phyloP scores from a whole-genome alignment of 2,329 filamentous ascomycete species.

The Colletotrichum cuscutae region DNA sequence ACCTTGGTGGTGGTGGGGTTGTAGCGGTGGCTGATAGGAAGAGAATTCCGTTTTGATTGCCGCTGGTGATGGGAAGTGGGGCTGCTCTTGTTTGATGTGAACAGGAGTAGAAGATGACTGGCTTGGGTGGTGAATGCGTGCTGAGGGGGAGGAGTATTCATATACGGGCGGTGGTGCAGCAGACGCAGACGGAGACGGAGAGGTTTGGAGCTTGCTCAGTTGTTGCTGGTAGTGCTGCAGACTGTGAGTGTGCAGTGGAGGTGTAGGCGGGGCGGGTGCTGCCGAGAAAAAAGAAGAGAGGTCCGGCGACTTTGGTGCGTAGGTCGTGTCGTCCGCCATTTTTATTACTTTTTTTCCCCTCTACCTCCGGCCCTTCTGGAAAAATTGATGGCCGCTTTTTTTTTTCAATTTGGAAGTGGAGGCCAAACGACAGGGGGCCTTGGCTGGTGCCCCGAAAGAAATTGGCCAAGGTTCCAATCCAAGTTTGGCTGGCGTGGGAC shows the following conservation, averaged over 20 bases:
- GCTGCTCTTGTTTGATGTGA: constrained; percentile 35
- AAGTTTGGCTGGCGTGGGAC: constrained; percentile 16
- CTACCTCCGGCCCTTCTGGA: constrained; percentile 13
- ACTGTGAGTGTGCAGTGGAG: constrained; percentile 40
- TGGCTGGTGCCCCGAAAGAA: not conserved
- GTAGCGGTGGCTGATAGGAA: constrained; percentile 33
- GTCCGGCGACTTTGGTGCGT: constrained; percentile 69
- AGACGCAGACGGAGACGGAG: not conserved
- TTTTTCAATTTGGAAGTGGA: constrained; percentile 16
- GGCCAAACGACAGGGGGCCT: constrained; percentile 21
- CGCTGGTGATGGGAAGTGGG: constrained; percentile 36
- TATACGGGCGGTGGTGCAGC: constrained; percentile 31
- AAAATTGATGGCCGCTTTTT: constrained; percentile 28
- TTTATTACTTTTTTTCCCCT: constrained; percentile 20
- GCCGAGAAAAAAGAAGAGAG: constrained; percentile 65
- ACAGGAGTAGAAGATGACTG: constrained; percentile 34
- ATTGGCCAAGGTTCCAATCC: not conserved
- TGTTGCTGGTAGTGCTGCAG: constrained; percentile 39
- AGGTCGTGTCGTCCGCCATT: constrained; percentile 62
- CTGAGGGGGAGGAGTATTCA: constrained; percentile 33
- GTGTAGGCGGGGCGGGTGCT: constrained; percentile 41
- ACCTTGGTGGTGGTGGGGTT: constrained; percentile 43
- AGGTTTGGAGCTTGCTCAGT: constrained; percentile 29
- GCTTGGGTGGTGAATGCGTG: constrained; percentile 32
- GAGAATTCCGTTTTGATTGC: constrained; percentile 31